Conservation (phyloP, 306 rosid species). For the Cicer chorassanicum region DNA sequence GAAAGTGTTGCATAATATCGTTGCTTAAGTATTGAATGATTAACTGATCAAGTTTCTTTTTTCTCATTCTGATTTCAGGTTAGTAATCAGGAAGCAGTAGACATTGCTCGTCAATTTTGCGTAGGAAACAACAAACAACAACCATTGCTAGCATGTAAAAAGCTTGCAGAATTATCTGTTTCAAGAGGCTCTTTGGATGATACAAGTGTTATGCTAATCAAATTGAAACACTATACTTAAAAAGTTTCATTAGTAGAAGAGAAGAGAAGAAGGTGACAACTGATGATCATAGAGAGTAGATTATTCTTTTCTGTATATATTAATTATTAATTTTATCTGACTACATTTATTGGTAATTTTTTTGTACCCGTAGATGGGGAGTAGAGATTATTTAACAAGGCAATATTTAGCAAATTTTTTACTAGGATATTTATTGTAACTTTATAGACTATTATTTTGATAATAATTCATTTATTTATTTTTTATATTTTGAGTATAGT, state of each 20-base stretch:
- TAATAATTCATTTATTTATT: constrained; percentile 27
- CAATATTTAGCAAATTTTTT: constrained; percentile 8
- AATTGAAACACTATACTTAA: constrained; percentile 56
- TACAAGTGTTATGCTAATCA: constrained; percentile 80
- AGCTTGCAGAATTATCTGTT: constrained; percentile 73
- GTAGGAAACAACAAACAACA: constrained; percentile 53
- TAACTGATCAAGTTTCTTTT: constrained; percentile 33
- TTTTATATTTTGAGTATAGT: constrained; percentile 10
- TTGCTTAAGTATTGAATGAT: background rate
- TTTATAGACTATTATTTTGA: constrained; percentile 25
- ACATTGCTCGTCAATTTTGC: constrained; percentile 65
- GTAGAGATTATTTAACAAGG: constrained; percentile 27
- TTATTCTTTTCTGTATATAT: constrained; percentile 55
- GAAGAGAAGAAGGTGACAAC: constrained; percentile 20
- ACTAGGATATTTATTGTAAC: constrained; percentile 43
- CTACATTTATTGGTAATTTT: constrained; percentile 34
- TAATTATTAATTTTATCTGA: constrained; percentile 21
- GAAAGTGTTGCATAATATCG: background rate
- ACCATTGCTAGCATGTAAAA: constrained; percentile 76
- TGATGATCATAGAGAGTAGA: constrained; percentile 45
- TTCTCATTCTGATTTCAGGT: constrained; percentile 61
- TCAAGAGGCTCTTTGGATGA: constrained; percentile 88
- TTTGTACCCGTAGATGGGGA: constrained; percentile 37
- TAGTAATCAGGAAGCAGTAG: constrained; percentile 90
- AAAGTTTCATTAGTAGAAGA: constrained; percentile 34